phyloP scores from a whole-genome alignment of 1,284 basidiomycete genomes.

The Abortiporus biennis region DNA sequence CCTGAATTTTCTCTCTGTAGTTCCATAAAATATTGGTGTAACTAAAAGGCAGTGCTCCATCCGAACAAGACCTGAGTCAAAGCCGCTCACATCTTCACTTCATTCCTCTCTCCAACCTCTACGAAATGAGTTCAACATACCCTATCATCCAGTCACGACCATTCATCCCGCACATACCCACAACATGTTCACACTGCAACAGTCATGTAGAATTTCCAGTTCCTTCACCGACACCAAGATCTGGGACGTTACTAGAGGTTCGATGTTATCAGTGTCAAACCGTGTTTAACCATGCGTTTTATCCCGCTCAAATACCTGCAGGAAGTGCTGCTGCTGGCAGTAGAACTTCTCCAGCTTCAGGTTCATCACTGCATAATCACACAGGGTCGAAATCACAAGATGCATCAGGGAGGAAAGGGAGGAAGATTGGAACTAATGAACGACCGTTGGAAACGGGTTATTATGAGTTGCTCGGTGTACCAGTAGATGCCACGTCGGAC shows the following conservation, averaged over 20 bases:
- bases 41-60: too few relatives aligned
- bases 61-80: too few relatives aligned
- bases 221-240: conserved; percentile 58
- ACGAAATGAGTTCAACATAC: conserved; percentile 26
- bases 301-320: conserved; percentile 48
- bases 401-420: conserved; percentile 36
- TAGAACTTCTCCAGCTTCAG: conserved; percentile 16
- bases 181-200: conserved; percentile 59
- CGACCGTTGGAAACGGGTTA: conserved; percentile 86
- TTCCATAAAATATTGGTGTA: too few relatives aligned
- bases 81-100: too few relatives aligned
- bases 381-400: conserved; percentile 19
- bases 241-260: conserved; percentile 60
- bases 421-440: conserved; percentile 84
- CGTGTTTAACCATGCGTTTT: conserved; percentile 56
- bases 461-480: conserved; percentile 80
- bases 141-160: conserved; percentile 51
- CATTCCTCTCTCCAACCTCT: too few relatives aligned
- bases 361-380: neutral
- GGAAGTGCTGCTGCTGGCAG: neutral
- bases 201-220: conserved; percentile 69
- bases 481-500: conserved; percentile 70
- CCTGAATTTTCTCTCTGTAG: too few relatives aligned
- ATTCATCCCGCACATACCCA: conserved; percentile 55
- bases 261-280: conserved; percentile 65